A percentile compares a stretch with the other conserved stretches of the same genome.
These are phyloP conservation scores for Puccinellia tenuiflora DNA, from an alignment of 176 grass and related monocot genomes.

Conservation along the genomic window DNA sequence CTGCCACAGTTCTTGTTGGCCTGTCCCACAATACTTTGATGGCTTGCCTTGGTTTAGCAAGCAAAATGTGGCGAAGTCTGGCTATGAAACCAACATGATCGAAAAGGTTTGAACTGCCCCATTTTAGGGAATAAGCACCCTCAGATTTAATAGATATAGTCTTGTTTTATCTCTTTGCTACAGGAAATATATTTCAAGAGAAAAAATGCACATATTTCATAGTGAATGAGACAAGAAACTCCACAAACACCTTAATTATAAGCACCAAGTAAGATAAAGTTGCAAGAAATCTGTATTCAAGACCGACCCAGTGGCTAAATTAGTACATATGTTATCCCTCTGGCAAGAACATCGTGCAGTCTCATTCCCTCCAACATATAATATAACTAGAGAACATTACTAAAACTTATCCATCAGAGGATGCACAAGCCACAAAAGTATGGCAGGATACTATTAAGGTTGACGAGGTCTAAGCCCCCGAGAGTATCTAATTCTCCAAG, in stretches of 20 bases:
- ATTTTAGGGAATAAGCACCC: not conserved
- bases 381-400: conserved; percentile 2
- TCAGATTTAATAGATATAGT: not conserved
- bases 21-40: not conserved
- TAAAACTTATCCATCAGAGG: conserved; percentile 14
- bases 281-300: conserved; percentile 7
- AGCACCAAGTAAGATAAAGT: not conserved
- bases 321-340: conserved; percentile 2
- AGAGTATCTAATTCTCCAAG: conserved; percentile 18
- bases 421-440: conserved; percentile 7
- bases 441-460: not conserved
- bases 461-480: conserved; percentile 21
- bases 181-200: not conserved
- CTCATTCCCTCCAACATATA: conserved; percentile 14
- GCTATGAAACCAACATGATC: not conserved
- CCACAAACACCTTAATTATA: not conserved
- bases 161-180: not conserved
- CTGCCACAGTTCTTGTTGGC: not conserved
- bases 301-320: not conserved
- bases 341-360: not conserved
- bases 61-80: not conserved
- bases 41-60: not conserved
- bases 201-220: not conserved
- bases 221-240: not conserved
- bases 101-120: not conserved